These are phyloP conservation scores for Neoscytalidium dimidiatum DNA, from an alignment of 2,329 filamentous ascomycete species.

Conservation along the genomic window DNA sequence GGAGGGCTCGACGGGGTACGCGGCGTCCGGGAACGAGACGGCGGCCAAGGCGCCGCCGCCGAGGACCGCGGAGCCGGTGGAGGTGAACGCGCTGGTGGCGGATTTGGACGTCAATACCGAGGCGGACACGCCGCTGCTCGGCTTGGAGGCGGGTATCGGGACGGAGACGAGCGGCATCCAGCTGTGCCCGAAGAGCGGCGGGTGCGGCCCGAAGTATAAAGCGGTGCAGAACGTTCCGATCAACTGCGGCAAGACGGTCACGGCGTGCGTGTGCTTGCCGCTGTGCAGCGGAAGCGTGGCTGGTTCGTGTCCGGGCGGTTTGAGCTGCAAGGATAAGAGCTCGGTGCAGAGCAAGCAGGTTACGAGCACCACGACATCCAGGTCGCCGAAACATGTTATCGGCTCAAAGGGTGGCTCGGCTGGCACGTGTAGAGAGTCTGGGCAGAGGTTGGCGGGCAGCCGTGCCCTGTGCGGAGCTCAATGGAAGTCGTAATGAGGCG, in stretches of 20 bases:
- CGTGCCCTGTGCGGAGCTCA: neutral
- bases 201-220: neutral
- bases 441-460: neutral
- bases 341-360: neutral
- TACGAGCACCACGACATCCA: neutral
- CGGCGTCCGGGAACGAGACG: neutral
- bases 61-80: neutral
- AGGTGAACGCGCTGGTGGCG: neutral
- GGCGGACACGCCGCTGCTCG: neutral
- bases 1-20: conserved; percentile 33
- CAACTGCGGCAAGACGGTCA: neutral
- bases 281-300: neutral
- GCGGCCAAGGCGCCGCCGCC: neutral
- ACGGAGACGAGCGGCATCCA: neutral
- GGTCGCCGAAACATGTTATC: neutral
- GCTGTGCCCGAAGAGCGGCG: neutral
- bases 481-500: neutral
- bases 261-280: neutral
- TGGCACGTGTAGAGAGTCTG: neutral
- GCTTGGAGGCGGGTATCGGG: neutral
- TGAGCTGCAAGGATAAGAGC: neutral
- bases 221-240: neutral
- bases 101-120: neutral
- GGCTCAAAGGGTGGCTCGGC: neutral
- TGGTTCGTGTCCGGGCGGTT: neutral